Evolutionary conservation across 805 yeast genomes (phyloP).

Genomic region (Kregervanrija delftensis): DNA sequence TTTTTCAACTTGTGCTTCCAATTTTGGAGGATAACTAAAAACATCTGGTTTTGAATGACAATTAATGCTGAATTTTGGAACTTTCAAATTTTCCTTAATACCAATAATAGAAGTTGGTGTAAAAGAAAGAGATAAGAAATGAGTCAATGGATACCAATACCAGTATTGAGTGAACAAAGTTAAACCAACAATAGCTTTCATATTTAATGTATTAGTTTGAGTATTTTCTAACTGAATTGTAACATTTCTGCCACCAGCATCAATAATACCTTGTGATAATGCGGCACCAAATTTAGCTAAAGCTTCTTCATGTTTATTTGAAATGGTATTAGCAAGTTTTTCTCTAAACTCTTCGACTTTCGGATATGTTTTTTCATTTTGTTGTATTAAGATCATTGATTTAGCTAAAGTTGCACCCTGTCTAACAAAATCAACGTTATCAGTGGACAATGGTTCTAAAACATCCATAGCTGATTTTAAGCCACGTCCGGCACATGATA

Average conservation of each 20-base stretch:
- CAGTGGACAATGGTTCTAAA: conserved; percentile 85
- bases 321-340: conserved; percentile 64
- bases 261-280: conserved; percentile 92
- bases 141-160: conserved; percentile 98
- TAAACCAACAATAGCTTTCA: conserved; percentile 87
- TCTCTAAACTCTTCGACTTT: conserved; percentile 74
- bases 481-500: conserved; percentile 94
- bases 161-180: conserved; percentile 88
- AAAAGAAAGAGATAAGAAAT: conserved; percentile 85
- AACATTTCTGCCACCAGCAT: conserved; percentile 98
- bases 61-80: conserved; percentile 75
- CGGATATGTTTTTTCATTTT: conserved; percentile 76
- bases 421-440: conserved; percentile 93
- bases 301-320: conserved; percentile 91
- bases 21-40: conserved; percentile 86
- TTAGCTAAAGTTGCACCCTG: conserved; percentile 95
- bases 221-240: conserved; percentile 84
- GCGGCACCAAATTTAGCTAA: conserved; percentile 98
- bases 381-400: conserved; percentile 84
- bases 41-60: conserved; percentile 75
- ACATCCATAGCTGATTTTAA: conserved; percentile 84
- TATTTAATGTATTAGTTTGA: conserved; percentile 85
- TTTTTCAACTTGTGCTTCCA: conserved; percentile 70
- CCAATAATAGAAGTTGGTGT: conserved; percentile 90
- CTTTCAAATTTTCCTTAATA: conserved; percentile 74